Percentiles rank a stretch among this genome's conserved stretches.
phyloP scores from a whole-genome alignment of 208 protist species.

The Entamoeba invadens region DNA sequence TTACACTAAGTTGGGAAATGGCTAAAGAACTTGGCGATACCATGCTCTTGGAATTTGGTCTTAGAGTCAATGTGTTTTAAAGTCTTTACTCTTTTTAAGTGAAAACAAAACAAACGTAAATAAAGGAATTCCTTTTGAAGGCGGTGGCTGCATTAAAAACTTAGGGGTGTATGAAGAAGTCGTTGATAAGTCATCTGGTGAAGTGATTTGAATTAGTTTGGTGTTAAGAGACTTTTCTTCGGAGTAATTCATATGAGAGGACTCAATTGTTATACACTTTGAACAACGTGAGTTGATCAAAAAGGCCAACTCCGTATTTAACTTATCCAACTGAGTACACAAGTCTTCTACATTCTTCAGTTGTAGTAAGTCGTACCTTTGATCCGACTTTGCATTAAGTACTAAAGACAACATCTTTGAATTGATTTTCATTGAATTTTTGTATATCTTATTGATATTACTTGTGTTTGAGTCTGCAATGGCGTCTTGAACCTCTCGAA shows the following conservation, averaged over 20 bases:
- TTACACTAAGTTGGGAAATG: too few species aligned
- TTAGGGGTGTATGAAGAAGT: not conserved
- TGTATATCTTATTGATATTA: not conserved
- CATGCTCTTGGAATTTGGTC: too few species aligned
- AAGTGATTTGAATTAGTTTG: not conserved
- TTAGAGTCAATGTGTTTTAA: too few species aligned
- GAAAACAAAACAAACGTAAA: too few species aligned
- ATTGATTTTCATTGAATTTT: not conserved
- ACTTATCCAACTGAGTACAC: not conserved
- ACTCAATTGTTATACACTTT: not conserved
- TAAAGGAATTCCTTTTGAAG: not conserved
- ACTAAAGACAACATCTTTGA: not conserved
- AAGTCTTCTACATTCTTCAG: not conserved
- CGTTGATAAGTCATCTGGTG: not conserved
- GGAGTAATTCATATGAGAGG: not conserved
- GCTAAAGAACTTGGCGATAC: too few species aligned
- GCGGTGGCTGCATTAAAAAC: not conserved
- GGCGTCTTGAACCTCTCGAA: not conserved
- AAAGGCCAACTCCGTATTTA: not conserved
- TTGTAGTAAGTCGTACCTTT: not conserved
- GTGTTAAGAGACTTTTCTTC: not conserved
- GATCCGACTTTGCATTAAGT: not conserved
- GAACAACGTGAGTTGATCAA: not conserved
- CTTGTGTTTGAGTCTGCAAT: not conserved
- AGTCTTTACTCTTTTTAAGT: too few species aligned